Base-by-base conservation (phyloP, 2,329 filamentous ascomycete genomes). In the Venturia pyrina region DNA sequence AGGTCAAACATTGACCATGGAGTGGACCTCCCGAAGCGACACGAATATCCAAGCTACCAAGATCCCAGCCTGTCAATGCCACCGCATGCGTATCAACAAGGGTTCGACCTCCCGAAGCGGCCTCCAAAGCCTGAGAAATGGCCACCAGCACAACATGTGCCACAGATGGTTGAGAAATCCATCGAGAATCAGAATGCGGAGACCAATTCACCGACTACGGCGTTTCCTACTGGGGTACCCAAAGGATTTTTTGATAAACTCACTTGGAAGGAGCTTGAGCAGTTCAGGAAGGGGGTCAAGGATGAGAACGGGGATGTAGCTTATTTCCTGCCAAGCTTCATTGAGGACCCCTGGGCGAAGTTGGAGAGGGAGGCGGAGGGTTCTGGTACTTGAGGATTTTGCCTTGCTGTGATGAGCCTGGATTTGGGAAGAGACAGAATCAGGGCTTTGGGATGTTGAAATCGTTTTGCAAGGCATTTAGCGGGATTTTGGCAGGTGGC, bases 311-410 rank as follows among this genome's bases (percentile, higher is more conserved):
- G 88, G 79, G 89, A 87, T 75, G 77, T 82, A 48, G 85, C 81
- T 44, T 90, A 89, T 74, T 92, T 91, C 74, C 83, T 90, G 67
- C 83, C 84, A 0, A 82, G 80, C 66, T 89, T 87, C 68, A 85
- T 90, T 70, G 81, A 87, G 72, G 90, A 93, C 72, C 89, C 89
- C 0, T 93, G 89, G 89, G 83, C 69, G 66, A 72, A 63, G 44
- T 41, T 66, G 37, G 59, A 66, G 57, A 57, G 60, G 60, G 60
- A 62, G 37, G 32, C 53, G 32, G 53, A 59, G 19, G 53, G 28
- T 37, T 59, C 53, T 11, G 53, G 28, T 10, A 8, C 53, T 37
- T 59, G 53, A 59, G 24, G 21, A 50, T 24, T 15, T 15, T 28
- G 11, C 28, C 21, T 1, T 53, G 46, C 6, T 10, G 46, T 19